phyloP scores from a whole-genome alignment of 768 basidiomycete genomes.

The Russula dissimulans region DNA sequence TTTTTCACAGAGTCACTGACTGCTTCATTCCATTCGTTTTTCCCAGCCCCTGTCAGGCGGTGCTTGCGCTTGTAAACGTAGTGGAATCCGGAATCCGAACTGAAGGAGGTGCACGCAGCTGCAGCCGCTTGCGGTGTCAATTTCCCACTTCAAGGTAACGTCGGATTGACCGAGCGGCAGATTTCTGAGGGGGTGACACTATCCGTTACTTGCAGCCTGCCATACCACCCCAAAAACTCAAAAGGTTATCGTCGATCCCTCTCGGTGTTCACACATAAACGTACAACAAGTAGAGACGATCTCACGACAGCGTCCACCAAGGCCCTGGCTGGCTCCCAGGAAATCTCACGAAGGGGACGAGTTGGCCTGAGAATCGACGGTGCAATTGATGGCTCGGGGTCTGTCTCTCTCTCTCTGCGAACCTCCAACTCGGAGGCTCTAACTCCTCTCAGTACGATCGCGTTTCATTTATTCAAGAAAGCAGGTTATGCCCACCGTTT shows the following conservation, averaged over 20 bases:
- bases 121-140: neutral
- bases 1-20: neutral
- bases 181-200: neutral
- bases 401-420: neutral
- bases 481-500: neutral
- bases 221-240: conserved; percentile 10
- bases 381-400: too few species aligned
- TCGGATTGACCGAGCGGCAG: neutral
- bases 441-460: neutral
- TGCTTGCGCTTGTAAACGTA: neutral
- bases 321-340: too few species aligned
- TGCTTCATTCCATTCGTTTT: neutral
- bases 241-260: conserved; percentile 3
- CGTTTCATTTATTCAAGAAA: neutral
- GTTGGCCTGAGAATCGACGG: too few species aligned
- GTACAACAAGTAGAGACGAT: neutral
- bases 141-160: neutral
- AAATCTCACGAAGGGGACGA: too few species aligned
- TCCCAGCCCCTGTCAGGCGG: neutral
- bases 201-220: neutral
- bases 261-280: neutral
- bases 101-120: neutral
- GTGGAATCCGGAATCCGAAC: neutral
- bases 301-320: neutral
- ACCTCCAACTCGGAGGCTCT: too few species aligned